Evolutionary conservation across 2,329 filamentous ascomycete genomes (phyloP), one percentile per base, ranked within the genome.

Genomic region (Fulvia fulva): DNA sequence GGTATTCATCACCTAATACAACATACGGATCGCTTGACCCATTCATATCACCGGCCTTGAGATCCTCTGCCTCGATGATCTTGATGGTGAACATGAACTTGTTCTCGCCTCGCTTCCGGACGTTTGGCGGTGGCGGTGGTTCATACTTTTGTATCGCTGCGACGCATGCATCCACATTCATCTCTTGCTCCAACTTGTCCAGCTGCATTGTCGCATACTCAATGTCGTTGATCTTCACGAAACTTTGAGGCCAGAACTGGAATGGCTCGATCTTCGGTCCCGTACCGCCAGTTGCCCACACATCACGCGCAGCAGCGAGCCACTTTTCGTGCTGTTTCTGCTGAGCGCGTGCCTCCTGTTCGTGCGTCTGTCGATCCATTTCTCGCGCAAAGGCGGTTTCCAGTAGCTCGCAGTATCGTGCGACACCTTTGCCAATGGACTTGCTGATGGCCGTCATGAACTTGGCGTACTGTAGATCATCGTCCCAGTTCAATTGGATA

Each of bases 11-110:
- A 49, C 93, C 90, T 63, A 99, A 85, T 16, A 99, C 93, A 28
- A 99, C 91, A 70, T 99, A 99, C 0, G 94, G 94, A 75, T 99
- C 94, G 71, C 93, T 97, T 64, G 88, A 85, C 34, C 94, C 94
- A 68, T 90, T 95, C 66, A 96, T 87, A 74, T 99, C 94, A 72
- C 94, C 97, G n/a, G 94, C 91, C 75, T 97, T 97, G 67, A 99
- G 80, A 68, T 99, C 94, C 75, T 99, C 94, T 8, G 90, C 94
- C 75, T 99, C 94, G 25, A 99, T 92, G 59, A 99, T 92, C 77
- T 99, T 99, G 76, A 99, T 92, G 0, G 94, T 97, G 75, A 99
- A 99, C 56, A 97, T 92, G 72, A 96, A 97, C 71, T 95, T 97
- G 62, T 86, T 89, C 44, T 87, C 85, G 50, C 62, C 65, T 45